Conservation (phyloP, 805 yeast genomes). For the Yueomyces sinensis region DNA sequence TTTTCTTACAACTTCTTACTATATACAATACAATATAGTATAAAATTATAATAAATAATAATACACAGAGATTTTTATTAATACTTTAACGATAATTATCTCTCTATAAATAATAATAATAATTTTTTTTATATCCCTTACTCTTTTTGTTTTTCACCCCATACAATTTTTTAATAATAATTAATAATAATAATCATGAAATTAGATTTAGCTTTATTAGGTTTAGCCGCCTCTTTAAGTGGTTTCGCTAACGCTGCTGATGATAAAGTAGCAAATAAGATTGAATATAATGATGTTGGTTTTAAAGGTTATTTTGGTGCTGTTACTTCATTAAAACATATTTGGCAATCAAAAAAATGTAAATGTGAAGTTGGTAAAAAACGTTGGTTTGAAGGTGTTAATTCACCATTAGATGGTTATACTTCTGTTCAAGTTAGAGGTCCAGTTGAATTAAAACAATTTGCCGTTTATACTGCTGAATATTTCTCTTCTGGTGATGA, state of each 20-base stretch:
- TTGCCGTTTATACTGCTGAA: slow-evolving; percentile 42
- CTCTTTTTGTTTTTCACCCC: too few relatives aligned
- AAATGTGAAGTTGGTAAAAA: slow-evolving; percentile 11
- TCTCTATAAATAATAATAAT: too few relatives aligned
- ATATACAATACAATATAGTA: too few relatives aligned
- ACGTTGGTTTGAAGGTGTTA: slow-evolving; percentile 33
- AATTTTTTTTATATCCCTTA: too few relatives aligned
- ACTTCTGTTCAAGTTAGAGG: slow-evolving; percentile 66
- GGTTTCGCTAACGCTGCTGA: slow-evolving; percentile 1
- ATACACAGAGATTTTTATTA: too few relatives aligned
- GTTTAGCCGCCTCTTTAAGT: background rate
- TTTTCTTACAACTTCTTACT: too few relatives aligned
- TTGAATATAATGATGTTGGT: slow-evolving; percentile 14
- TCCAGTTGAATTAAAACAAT: slow-evolving; percentile 42
- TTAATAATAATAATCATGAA: too few relatives aligned
- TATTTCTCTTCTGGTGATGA: slow-evolving; percentile 18
- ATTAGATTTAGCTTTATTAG: background rate
- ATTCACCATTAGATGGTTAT: slow-evolving; percentile 49
- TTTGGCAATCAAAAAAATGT: slow-evolving; percentile 7
- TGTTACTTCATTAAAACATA: slow-evolving; percentile 9
- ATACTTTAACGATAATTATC: too few relatives aligned
- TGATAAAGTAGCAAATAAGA: slow-evolving; percentile 6
- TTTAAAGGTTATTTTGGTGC: slow-evolving; percentile 13
- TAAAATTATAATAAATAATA: too few relatives aligned
- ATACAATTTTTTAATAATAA: too few relatives aligned